Conservation (phyloP, 148 eudicot genomes). For the Vaccinium corymbosum region DNA sequence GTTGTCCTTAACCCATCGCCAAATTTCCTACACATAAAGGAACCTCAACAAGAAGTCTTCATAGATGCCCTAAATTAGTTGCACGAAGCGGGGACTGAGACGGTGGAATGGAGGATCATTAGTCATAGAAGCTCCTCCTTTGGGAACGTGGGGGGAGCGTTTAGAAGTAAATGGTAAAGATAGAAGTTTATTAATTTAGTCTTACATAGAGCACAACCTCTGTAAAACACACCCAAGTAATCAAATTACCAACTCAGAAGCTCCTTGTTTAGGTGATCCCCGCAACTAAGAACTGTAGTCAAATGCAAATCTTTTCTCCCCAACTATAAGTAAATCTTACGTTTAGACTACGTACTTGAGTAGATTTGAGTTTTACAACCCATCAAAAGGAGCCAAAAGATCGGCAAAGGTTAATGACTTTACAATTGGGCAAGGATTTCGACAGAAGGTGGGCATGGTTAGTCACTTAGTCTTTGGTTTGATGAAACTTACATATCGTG, state of each 20-base stretch:
- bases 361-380: neutral
- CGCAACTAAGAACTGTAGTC: neutral
- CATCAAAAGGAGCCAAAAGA: neutral
- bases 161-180: too few species aligned
- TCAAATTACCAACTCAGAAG: neutral
- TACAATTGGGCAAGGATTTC: neutral
- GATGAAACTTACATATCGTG: neutral
- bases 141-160: too few species aligned
- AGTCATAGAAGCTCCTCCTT: neutral
- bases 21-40: neutral
- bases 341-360: neutral
- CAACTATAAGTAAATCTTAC: too few species aligned
- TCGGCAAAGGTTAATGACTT: neutral
- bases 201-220: neutral
- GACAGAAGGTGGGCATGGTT: neutral
- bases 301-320: neutral
- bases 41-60: neutral
- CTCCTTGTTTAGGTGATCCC: neutral
- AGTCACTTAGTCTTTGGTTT: neutral
- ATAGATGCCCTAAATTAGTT: neutral
- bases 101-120: neutral
- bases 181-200: too few species aligned
- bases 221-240: neutral
- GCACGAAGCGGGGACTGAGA: neutral
- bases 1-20: neutral